Conservation (phyloP, 345 rosid genomes). For the Eucalyptus cloeziana region DNA sequence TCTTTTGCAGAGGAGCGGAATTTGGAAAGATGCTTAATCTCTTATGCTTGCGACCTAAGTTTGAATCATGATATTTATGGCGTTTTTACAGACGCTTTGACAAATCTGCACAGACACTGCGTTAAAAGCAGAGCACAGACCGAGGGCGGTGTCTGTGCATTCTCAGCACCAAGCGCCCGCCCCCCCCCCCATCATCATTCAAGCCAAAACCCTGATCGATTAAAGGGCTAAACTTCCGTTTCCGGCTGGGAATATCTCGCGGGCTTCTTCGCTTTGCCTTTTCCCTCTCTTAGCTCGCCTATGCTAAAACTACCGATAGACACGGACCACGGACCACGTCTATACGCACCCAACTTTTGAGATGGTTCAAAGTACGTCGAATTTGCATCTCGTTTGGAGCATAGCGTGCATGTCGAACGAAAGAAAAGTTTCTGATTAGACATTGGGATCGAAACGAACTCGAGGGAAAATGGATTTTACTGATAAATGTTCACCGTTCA, state of each 20-base stretch:
- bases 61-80: not conserved
- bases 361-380: not conserved
- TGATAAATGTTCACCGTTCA: not conserved
- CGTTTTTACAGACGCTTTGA: not conserved
- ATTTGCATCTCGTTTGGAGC: not conserved
- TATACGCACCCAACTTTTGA: not conserved
- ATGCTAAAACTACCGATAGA: not conserved
- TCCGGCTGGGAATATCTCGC: not conserved
- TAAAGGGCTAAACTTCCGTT: not conserved
- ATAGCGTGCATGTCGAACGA: not conserved
- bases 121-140: not conserved
- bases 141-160: not conserved
- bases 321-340: not conserved
- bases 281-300: not conserved
- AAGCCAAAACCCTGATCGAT: not conserved
- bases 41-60: constrained; percentile 9
- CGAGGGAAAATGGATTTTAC: not conserved
- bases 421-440: not conserved
- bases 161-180: not conserved
- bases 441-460: not conserved
- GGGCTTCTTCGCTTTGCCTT: not conserved
- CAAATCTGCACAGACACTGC: not conserved
- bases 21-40: not conserved
- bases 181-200: not conserved
- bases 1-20: not conserved